Base-by-base conservation (phyloP, 768 basidiomycete genomes). In the Imleria badia region DNA sequence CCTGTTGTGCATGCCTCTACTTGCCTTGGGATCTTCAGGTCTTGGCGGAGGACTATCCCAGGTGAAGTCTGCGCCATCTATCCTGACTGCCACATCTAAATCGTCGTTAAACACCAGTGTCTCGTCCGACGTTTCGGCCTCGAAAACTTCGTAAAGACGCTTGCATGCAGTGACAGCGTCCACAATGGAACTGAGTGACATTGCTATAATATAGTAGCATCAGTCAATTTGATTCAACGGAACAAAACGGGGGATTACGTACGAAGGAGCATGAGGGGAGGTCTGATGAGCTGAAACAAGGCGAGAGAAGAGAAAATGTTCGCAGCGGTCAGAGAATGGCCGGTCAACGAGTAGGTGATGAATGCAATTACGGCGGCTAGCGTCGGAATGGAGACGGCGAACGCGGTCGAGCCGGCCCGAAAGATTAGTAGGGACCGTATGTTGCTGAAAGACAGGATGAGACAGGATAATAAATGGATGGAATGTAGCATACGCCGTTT, bases 221-320 rank as follows among this genome's bases (percentile, higher is more conserved):
- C 15, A 15, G 29, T 64, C 11, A 26, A 39, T 49, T 44, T 54
- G 23, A 59, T 57, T 62, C 12, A 13, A 44, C 44, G 17, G 26
- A 6, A 6, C 26, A 6, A 26, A 26, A 26, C n/a, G n/a, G n/a
- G n/a, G n/a, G 26, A 12, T 8, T 3, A 71, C 76, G 41, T 54
- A 78, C 76, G 80, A 47, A 82, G 68, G 58, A 94, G 78, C 86
- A 91, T 89, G 33, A 94, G 77, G 0, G 94, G 93, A 52, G 93
- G 59, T 20, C 93, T 79, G 42, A 95, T 77, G 19, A 97, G 73
- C 59, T 86, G 88, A 79, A 96, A 98, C 6, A 94, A 76, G 0
- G 89, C 86, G 47, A 98, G 75, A 20, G 92, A 92, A 20, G 94
- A 77, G 71, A 97, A 97, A 54, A 96, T 80, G 35, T 82, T 78